Percentiles rank a stretch among this genome's conserved stretches.
Evolutionary conservation across 1,284 basidiomycete genomes (phyloP).

Genomic region (Tilletia setariae): DNA sequence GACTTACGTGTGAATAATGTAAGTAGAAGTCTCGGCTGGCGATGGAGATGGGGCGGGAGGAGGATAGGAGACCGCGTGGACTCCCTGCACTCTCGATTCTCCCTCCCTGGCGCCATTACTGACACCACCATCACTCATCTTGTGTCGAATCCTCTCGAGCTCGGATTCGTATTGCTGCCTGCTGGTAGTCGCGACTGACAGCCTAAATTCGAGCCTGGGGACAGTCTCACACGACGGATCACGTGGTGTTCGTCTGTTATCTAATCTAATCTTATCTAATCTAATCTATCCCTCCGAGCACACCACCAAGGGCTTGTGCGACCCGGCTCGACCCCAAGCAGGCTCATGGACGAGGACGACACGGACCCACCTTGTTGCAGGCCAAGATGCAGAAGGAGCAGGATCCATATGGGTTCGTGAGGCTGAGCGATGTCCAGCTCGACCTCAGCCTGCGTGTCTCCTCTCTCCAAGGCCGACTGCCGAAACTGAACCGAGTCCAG

Average conservation of each 20-base stretch:
- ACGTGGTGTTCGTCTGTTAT: no score
- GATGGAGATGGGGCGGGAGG: background rate
- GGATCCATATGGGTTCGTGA: slow-evolving; percentile 50
- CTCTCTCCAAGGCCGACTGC: slow-evolving; percentile 41
- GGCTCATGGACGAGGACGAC: background rate
- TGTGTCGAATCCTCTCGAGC: no score
- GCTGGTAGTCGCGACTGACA: no score
- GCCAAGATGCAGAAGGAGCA: slow-evolving; percentile 30
- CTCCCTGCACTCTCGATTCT: no score
- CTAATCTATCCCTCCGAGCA: slow-evolving; percentile 7
- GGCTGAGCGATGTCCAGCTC: slow-evolving; percentile 38
- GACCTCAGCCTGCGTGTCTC: slow-evolving; percentile 37
- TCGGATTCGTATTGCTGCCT: no score
- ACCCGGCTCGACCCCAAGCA: background rate
- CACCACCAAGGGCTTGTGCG: background rate
- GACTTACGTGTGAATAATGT: background rate
- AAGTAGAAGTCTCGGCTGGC: background rate
- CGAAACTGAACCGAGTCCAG: slow-evolving; percentile 27
- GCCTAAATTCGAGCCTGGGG: no score
- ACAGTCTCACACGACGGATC: no score
- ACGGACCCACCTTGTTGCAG: background rate
- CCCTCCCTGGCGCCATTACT: no score
- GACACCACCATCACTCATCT: no score
- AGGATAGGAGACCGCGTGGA: no score
- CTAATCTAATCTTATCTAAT: slow-evolving; percentile 6